Percentiles rank a stretch among this genome's conserved stretches.
Evolutionary conservation across 768 basidiomycete genomes (phyloP).

Genomic region (Rubroboletus pulcherrimus): DNA sequence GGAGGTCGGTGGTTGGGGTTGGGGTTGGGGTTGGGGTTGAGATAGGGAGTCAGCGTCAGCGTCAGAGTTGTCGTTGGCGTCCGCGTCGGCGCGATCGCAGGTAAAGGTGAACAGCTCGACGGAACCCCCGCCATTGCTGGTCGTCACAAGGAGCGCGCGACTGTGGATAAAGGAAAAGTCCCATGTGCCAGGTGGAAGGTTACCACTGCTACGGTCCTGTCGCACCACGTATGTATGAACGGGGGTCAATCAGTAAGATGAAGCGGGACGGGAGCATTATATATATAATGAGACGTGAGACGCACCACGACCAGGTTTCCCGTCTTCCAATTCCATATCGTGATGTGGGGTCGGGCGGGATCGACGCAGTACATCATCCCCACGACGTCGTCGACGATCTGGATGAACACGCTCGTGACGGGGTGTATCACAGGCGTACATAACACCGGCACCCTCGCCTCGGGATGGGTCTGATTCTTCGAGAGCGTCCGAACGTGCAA

Average conservation of each 20-base stretch:
- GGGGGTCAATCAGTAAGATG: neutral
- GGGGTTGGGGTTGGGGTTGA: neutral
- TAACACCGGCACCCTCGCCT: conserved; percentile 33
- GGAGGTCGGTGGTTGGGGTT: neutral
- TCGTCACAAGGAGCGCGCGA: conserved; percentile 43
- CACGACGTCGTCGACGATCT: conserved; percentile 53
- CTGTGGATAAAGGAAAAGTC: conserved; percentile 48
- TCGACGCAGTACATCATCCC: conserved; percentile 42
- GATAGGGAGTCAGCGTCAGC: neutral
- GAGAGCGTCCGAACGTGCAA: conserved; percentile 46
- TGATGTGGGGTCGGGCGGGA: conserved; percentile 21
- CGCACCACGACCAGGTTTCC: conserved; percentile 36
- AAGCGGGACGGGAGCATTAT: neutral
- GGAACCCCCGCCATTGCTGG: conserved; percentile 29
- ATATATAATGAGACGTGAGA: neutral
- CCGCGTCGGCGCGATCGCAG: conserved; percentile 1
- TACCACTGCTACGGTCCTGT: conserved; percentile 28
- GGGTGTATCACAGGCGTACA: conserved; percentile 20
- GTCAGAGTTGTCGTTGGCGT: neutral
- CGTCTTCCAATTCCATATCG: conserved; percentile 52
- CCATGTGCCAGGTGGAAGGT: conserved; percentile 29
- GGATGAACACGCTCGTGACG: conserved; percentile 37
- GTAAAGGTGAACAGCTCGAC: conserved; percentile 44
- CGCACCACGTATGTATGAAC: neutral
- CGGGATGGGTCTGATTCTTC: conserved; percentile 31